These are phyloP conservation scores for Gossypium schwendimanii DNA, from an alignment of 441 rosid species.

Conservation along the genomic window DNA sequence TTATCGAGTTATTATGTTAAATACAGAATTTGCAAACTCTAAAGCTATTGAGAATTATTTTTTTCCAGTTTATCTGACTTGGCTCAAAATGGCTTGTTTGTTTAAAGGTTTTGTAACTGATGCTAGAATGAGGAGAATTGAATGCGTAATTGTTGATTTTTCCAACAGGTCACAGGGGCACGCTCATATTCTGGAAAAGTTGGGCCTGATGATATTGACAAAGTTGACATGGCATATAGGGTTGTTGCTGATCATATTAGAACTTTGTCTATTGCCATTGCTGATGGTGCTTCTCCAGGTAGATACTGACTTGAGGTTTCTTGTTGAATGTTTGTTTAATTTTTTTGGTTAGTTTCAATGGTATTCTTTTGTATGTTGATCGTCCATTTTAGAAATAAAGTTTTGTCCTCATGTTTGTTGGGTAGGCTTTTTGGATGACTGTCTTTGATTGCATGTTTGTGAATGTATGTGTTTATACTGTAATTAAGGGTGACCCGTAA, in stretches of 20 bases:
- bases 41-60: neutral
- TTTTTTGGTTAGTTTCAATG: neutral
- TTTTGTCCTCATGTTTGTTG: neutral
- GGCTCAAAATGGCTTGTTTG: neutral
- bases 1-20: neutral
- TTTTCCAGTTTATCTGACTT: neutral
- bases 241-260: slow-evolving; percentile 98
- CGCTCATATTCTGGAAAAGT: slow-evolving; percentile 86
- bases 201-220: slow-evolving; percentile 73
- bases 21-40: neutral
- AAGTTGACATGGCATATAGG: slow-evolving; percentile 96
- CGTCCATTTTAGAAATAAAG: neutral
- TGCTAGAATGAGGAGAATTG: neutral
- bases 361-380: neutral
- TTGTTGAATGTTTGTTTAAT: neutral
- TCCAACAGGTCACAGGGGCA: slow-evolving; percentile 71
- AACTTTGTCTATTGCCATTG: slow-evolving; percentile 91
- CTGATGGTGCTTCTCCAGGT: slow-evolving; percentile 99
- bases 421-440: neutral
- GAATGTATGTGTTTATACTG: neutral
- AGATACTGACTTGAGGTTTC: slow-evolving; percentile 7
- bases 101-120: neutral
- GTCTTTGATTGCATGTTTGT: neutral
- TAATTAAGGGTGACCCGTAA: neutral
- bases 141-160: neutral